These are phyloP conservation scores for Amyloporia xantha DNA, from an alignment of 768 basidiomycete species.

Conservation along the genomic window DNA sequence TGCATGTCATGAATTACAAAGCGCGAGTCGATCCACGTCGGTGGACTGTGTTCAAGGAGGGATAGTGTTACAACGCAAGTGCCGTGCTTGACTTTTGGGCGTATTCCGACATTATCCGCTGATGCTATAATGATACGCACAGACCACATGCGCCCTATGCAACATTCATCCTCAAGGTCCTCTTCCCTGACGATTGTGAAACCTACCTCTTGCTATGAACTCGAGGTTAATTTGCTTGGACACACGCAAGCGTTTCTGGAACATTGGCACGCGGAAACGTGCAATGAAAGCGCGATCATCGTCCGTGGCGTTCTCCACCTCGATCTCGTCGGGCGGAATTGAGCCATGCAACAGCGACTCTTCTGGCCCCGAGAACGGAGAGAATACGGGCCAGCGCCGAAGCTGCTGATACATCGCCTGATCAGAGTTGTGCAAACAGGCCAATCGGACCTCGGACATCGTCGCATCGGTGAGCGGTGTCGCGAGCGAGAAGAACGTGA, in stretches of 20 bases:
- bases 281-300: constrained; percentile 51
- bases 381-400: constrained; percentile 44
- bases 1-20: constrained; percentile 36
- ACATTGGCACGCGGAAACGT: constrained; percentile 46
- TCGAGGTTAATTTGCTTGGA: constrained; percentile 50
- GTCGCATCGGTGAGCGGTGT: constrained; percentile 36
- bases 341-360: constrained; percentile 31
- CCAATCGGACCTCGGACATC: constrained; percentile 55
- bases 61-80: constrained; percentile 42
- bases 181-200: neutral
- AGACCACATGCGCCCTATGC: constrained; percentile 53
- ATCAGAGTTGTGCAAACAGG: constrained; percentile 59
- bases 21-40: constrained; percentile 50
- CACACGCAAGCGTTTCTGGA: constrained; percentile 66
- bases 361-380: constrained; percentile 47
- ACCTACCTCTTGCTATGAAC: constrained; percentile 53
- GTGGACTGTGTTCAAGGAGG: constrained; percentile 49
- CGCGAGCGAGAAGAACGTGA: constrained; percentile 48
- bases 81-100: constrained; percentile 8
- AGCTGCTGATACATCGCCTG: constrained; percentile 56
- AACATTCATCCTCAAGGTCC: too few relatives aligned
- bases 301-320: constrained; percentile 42
- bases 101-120: neutral
- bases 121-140: constrained; percentile 33
- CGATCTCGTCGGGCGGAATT: constrained; percentile 39